Percentiles rank a stretch among this genome's conserved stretches.
These are phyloP conservation scores for Aureobasidium vineae DNA, from an alignment of 2,329 filamentous ascomycete genomes.

Conservation along the genomic window DNA sequence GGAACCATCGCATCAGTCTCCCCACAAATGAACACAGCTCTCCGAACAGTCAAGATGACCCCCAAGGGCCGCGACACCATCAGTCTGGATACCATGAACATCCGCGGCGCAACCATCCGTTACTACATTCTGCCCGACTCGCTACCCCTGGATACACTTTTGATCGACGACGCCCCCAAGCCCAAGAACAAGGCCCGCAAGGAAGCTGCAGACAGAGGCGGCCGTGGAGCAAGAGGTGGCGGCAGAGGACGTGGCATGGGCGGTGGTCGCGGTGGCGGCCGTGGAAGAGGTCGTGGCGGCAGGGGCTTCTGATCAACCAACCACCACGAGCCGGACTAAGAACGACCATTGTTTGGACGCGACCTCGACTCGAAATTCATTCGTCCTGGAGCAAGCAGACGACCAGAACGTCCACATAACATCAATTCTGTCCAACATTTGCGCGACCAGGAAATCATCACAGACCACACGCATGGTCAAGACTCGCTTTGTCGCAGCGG, in stretches of 20 bases:
- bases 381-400: neutral
- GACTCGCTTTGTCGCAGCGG: neutral
- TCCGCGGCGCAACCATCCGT: slow-evolving; percentile 91
- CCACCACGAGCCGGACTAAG: neutral
- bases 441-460: neutral
- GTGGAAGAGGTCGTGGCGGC: slow-evolving; percentile 41
- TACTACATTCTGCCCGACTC: slow-evolving; percentile 97
- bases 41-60: slow-evolving; percentile 97
- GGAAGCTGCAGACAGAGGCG: slow-evolving; percentile 58
- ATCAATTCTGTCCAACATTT: slow-evolving; percentile 4
- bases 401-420: neutral
- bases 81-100: slow-evolving; percentile 90
- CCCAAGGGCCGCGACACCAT: slow-evolving; percentile 82
- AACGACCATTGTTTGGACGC: neutral
- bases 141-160: slow-evolving; percentile 86
- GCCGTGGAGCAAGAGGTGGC: slow-evolving; percentile 53
- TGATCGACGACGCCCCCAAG: slow-evolving; percentile 96
- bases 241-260: slow-evolving; percentile 43
- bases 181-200: slow-evolving; percentile 99
- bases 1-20: slow-evolving; percentile 96
- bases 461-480: neutral
- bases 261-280: slow-evolving; percentile 29
- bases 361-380: neutral
- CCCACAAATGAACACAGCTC: slow-evolving; percentile 96
- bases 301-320: slow-evolving; percentile 29